Conservation (phyloP, 176 grass and related monocot species). For the Hyparrhenia diplandra region DNA sequence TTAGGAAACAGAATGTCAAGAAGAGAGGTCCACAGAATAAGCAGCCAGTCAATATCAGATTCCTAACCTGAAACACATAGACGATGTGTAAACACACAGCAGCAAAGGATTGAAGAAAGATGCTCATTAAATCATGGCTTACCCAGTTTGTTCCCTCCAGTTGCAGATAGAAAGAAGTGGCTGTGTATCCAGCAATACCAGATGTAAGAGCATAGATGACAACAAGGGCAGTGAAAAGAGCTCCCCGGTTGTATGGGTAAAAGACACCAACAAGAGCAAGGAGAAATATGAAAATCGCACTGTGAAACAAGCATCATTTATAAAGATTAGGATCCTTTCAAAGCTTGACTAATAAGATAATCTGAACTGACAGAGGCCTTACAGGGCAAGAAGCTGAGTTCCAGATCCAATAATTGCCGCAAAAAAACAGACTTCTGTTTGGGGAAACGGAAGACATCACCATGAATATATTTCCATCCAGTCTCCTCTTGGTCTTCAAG, state of each 20-base stretch:
- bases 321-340: conserved; percentile 19
- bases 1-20: conserved; percentile 91
- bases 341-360: conserved; percentile 24
- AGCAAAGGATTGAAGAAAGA: conserved; percentile 11
- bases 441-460: conserved; percentile 78
- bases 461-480: conserved; percentile 97
- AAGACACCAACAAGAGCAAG: conserved; percentile 89
- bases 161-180: conserved; percentile 85
- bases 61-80: conserved; percentile 71
- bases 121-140: conserved; percentile 28
- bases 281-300: conserved; percentile 86
- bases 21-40: conserved; percentile 93
- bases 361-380: conserved; percentile 29
- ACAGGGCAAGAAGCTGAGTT: conserved; percentile 96
- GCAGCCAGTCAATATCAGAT: conserved; percentile 83
- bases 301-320: conserved; percentile 24
- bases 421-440: conserved; percentile 58
- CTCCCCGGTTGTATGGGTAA: conserved; percentile 91
- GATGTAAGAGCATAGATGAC: conserved; percentile 93
- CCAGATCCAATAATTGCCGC: conserved; percentile 83
- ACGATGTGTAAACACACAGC: not conserved
- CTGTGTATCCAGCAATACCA: conserved; percentile 90
- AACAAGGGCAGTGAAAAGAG: conserved; percentile 68
- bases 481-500: conserved; percentile 91
- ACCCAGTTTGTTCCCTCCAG: conserved; percentile 94